These are phyloP conservation scores for Paraphoma chrysanthemicola DNA, from an alignment of 2,329 filamentous ascomycete genomes.

Conservation along the genomic window DNA sequence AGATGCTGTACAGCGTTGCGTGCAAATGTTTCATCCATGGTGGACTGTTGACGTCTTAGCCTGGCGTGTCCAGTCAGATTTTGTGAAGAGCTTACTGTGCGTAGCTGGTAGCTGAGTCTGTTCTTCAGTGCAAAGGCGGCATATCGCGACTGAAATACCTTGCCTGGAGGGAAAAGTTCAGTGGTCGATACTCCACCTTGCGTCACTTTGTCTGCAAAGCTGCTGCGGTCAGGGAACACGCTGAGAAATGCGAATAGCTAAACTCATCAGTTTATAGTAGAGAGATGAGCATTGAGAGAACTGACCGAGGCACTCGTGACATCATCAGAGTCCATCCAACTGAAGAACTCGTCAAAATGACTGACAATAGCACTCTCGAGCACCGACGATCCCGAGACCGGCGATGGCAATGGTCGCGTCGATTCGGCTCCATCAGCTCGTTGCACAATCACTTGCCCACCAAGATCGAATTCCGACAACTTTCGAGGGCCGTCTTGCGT, in stretches of 20 bases:
- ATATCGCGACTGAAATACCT: slow-evolving; percentile 45
- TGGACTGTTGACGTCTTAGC: slow-evolving; percentile 30
- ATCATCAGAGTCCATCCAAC: slow-evolving; percentile 77
- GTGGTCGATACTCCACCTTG: slow-evolving; percentile 27
- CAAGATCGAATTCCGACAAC: slow-evolving; percentile 62
- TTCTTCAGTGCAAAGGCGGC: slow-evolving; percentile 38
- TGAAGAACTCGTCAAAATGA: slow-evolving; percentile 85
- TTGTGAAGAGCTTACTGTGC: slow-evolving; percentile 26
- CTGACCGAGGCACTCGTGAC: slow-evolving; percentile 24
- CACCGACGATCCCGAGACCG: slow-evolving; percentile 47
- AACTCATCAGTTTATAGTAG: not conserved
- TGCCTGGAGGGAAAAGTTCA: slow-evolving; percentile 43
- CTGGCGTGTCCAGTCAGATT: not conserved
- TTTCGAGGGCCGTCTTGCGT: slow-evolving; percentile 64
- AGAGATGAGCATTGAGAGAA: not conserved
- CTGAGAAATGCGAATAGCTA: slow-evolving; percentile 47
- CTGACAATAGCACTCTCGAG: slow-evolving; percentile 81
- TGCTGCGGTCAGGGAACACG: slow-evolving; percentile 38
- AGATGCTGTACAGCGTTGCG: slow-evolving; percentile 40
- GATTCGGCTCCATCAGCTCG: slow-evolving; percentile 35
- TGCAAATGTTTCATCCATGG: slow-evolving; percentile 40
- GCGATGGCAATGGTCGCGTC: slow-evolving; percentile 23
- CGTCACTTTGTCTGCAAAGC: slow-evolving; percentile 36
- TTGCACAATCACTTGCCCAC: slow-evolving; percentile 38
- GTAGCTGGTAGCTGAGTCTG: slow-evolving; percentile 40